Conservation (phyloP, 257 asterid genomes). For the Solanum peruvianum region DNA sequence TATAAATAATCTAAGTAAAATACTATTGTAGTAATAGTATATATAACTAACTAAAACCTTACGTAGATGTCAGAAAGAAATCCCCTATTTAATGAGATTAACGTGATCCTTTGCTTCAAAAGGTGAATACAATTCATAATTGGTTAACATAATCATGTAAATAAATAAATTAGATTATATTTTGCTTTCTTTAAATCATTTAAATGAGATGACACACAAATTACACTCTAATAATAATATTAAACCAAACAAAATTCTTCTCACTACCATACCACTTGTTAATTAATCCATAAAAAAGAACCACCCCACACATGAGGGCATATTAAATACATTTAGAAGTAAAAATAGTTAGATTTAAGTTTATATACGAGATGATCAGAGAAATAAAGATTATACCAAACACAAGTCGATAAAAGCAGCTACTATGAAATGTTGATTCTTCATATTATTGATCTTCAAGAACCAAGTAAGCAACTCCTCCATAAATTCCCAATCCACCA, state of each 20-base stretch:
- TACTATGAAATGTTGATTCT: background rate
- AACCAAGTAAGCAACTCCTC: constrained; percentile 6
- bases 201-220: no score
- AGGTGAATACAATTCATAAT: background rate
- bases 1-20: no score
- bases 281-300: no score
- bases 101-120: background rate
- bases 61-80: background rate
- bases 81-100: background rate
- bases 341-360: background rate
- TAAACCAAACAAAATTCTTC: no score
- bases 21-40: background rate
- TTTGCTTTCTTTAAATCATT: background rate
- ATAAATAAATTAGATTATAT: no score
- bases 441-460: background rate
- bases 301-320: background rate
- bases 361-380: background rate
- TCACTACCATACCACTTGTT: background rate
- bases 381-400: background rate
- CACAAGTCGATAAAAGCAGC: constrained; percentile 6
- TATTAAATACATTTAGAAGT: background rate
- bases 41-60: background rate
- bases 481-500: constrained; percentile 1
- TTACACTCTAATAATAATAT: no score
- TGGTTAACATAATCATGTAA: background rate